phyloP scores from a whole-genome alignment of 148 eudicot species.

The Rhododendron vialii region DNA sequence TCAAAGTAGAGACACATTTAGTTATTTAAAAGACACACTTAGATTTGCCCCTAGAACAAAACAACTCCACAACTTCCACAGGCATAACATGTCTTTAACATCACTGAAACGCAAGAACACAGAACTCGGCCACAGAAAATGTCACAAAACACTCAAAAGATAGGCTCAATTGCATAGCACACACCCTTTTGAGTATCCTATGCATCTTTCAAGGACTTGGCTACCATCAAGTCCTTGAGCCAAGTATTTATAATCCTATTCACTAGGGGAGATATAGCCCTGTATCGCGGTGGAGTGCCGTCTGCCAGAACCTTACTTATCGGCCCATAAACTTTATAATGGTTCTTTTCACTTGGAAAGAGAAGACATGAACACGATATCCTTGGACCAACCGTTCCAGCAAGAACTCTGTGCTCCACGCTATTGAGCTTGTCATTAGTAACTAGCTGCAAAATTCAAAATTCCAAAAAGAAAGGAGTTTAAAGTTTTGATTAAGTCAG shows the following conservation, averaged over 20 bases:
- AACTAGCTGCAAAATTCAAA: slow-evolving; percentile 33
- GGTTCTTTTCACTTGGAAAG: not conserved
- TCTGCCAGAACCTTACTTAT: not conserved
- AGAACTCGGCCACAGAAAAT: not conserved
- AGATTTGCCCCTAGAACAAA: not conserved
- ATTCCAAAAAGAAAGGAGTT: too few relatives aligned
- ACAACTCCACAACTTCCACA: not conserved
- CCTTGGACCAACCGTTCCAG: slow-evolving; percentile 2
- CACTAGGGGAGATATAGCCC: not conserved
- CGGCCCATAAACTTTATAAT: not conserved
- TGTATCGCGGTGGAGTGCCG: not conserved
- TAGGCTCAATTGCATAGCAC: not conserved
- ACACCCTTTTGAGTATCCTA: not conserved
- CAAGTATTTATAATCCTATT: not conserved
- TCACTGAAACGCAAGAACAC: not conserved
- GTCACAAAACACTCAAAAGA: not conserved
- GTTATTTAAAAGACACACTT: not conserved
- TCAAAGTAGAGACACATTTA: not conserved
- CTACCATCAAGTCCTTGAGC: not conserved
- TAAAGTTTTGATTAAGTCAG: too few relatives aligned
- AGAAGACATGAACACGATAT: not conserved
- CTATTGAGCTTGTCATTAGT: slow-evolving; percentile 63
- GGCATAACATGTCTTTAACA: not conserved
- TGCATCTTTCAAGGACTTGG: not conserved
- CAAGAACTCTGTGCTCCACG: slow-evolving; percentile 63